Conservation (phyloP, 2,329 filamentous ascomycete genomes). For the Cryphonectria carpinicola region DNA sequence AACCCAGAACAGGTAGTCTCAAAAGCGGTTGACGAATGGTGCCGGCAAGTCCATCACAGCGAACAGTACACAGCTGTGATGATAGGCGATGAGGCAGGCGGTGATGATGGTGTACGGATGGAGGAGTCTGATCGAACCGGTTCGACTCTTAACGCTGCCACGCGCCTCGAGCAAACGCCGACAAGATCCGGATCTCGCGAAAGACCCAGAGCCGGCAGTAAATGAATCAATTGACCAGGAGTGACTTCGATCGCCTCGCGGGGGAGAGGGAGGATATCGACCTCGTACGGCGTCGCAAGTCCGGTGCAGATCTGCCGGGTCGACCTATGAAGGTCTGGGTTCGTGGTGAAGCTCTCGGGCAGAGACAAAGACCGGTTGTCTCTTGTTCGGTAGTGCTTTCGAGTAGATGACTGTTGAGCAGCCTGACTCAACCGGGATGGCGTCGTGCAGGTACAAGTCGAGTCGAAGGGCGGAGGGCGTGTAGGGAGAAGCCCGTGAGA, state of each 20-base stretch:
- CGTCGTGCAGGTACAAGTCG: not conserved
- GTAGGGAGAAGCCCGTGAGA: not conserved
- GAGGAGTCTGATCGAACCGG: not conserved
- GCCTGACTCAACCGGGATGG: not conserved
- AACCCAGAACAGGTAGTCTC: slow-evolving; percentile 15
- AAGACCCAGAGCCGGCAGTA: not conserved
- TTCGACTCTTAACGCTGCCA: not conserved
- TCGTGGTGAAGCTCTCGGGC: slow-evolving; percentile 2
- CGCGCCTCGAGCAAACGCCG: not conserved
- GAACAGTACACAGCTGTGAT: not conserved
- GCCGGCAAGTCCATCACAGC: slow-evolving; percentile 18
- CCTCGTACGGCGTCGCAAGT: not conserved
- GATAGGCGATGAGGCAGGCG: no score
- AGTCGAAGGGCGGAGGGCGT: not conserved
- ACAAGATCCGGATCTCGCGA: not conserved
- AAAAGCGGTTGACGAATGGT: not conserved
- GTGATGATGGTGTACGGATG: not conserved
- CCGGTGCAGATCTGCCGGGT: not conserved
- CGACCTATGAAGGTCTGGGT: not conserved
- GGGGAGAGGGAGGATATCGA: not conserved
- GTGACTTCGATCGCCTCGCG: not conserved
- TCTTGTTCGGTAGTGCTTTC: not conserved
- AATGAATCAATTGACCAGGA: not conserved
- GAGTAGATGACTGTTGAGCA: not conserved
- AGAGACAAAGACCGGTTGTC: not conserved